Evolutionary conservation across 225 moss, liverwort and hornwort species (phyloP), one percentile per base, ranked within the genome.

Genomic region (Sphagnum contortum): DNA sequence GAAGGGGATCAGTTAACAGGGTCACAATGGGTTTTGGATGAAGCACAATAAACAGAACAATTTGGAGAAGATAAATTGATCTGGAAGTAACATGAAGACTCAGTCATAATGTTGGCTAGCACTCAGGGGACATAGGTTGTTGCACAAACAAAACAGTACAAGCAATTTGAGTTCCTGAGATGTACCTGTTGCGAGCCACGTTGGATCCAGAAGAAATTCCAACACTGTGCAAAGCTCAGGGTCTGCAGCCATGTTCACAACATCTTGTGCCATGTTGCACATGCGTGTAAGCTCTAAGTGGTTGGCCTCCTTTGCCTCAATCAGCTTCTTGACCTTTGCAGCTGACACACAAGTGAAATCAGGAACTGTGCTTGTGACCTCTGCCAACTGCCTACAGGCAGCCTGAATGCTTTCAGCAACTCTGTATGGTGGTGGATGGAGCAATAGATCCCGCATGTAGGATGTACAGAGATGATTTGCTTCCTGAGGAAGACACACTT

Each of bases 321-420:
- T 84, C 55, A 98, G 74, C 65, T 87, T 89, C 60, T 90, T 90
- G 0, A 98, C 79, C 68, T 98, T 98, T 5, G 89, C 80, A 11
- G 79, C 80, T 1, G 96, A 87, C 45, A 98, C 87, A 59, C 87
- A 90, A 2, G 83, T 80, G 59, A 98, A 93, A 72, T 98, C 93
- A 48, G 96, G 96, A 64, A 98, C 74, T 5, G 81, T 52, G 68
- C 82, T 57, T 49, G 74, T 73, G 59, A 93, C 58, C 62, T 70
- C 78, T n/a, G 61, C 54, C 12, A 93, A 79, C 14, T 70, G 66
- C 3, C 73, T 70, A 62, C 92, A 77, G 12, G 83, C 85, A 63
- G 71, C 65, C 67, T 83, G 90, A 46, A 98, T 79, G 59, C 76
- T 75, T 64, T 75, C 80, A 12, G 96, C 96, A 12, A 98, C 90